Base-by-base conservation (phyloP, 345 rosid genomes). In the Hypericum androsaemum region DNA sequence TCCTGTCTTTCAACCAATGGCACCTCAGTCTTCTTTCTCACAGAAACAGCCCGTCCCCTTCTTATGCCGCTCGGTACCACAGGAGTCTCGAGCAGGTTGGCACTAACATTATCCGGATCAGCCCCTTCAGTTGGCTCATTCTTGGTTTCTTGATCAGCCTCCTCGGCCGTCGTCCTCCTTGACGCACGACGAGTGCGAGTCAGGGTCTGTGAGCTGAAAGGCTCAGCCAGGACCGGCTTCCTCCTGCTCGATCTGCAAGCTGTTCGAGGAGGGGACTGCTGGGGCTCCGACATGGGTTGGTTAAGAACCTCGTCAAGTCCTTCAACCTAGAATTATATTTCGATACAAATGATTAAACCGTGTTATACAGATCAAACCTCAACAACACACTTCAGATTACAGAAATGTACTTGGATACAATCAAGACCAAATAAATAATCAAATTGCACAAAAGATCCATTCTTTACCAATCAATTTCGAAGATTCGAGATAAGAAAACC, bases 271-370 rank as follows among this genome's bases (percentile, higher is more conserved):
- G 85, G 87, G 47, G 80, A 69, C 10, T 44, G 67, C 35, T 54
- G 68, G 10, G 60, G 37, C 36, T 54, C 58, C 32, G 74, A 53
- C 42, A 47, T 39, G 10, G 75, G 58, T 51, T 60, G 74, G 46
- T 71, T 73, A 59, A 52, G 40, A 8, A 83, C 40, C 48, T 88
- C 98, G 1, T 80, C 88, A 14, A 81, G 68, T 56, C 98, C 98
- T 52, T 81, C 95, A 39, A 83, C 97, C 97, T 92, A 22, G 32
- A 22, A 22, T 22, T 22, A 22, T 22, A 22, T 22, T 22, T 22
- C 32, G 62, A 47, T n/a, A 11, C 41, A 54, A 16, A 10, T 13
- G 50, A 0, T 7, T 6, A 14, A 22, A 22, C 32, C 32, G 32
- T 22, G 32, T 22, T 22, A 22, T 22, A 22, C 4, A 1, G 2